These are phyloP conservation scores for Saccharum officinarum DNA, from an alignment of 176 grass and related monocot species.

Conservation along the genomic window DNA sequence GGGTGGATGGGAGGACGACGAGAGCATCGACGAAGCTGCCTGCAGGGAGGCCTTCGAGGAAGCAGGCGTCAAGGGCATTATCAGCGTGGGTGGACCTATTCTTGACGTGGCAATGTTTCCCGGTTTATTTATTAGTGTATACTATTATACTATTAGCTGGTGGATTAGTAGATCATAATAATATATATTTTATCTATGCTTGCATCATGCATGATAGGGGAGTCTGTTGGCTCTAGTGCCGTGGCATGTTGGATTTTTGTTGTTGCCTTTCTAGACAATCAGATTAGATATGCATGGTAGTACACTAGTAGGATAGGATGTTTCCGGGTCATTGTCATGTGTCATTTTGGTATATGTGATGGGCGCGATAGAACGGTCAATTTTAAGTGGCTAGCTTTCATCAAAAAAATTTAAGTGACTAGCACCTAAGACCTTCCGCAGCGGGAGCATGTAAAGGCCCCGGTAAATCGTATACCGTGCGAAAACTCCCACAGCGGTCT, in stretches of 20 bases:
- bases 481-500: no score
- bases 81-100: constrained; percentile 46
- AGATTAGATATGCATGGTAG: not conserved
- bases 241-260: constrained; percentile 26
- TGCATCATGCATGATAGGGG: constrained; percentile 17
- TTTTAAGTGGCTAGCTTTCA: not conserved
- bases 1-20: constrained; percentile 91
- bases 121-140: not conserved
- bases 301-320: not conserved
- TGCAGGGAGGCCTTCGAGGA: constrained; percentile 81
- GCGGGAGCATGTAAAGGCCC: no score
- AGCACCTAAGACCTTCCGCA: no score
- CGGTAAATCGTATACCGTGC: no score
- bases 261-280: not conserved
- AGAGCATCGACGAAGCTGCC: constrained; percentile 68
- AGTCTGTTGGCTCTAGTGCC: not conserved
- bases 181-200: not conserved
- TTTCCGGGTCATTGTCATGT: constrained; percentile 7
- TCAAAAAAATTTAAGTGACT: no score
- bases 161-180: not conserved
- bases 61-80: constrained; percentile 77
- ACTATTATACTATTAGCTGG: not conserved
- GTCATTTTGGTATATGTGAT: constrained; percentile 1
- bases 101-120: constrained; percentile 15
- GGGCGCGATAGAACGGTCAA: constrained; percentile 21